Evolutionary conservation across 2,329 filamentous ascomycete species (phyloP).

Genomic region (Lecanoromycetidae sp.): DNA sequence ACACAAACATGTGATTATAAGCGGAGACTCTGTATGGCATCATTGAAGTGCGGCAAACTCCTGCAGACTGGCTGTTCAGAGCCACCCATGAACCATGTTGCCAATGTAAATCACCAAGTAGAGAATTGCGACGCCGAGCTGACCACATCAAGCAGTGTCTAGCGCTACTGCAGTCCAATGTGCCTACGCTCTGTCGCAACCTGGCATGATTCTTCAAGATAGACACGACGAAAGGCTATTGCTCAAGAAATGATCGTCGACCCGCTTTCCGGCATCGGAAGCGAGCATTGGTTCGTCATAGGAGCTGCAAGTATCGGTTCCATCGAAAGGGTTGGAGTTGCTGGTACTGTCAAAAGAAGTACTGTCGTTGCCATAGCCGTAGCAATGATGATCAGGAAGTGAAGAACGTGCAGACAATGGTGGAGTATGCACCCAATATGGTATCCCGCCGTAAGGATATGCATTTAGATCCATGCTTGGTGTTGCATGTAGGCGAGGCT

Average conservation of each 20-base stretch:
- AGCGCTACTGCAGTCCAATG: neutral
- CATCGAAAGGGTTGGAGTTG: neutral
- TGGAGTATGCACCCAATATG: conserved; percentile 7
- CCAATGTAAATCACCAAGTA: neutral
- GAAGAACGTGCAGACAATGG: conserved; percentile 4
- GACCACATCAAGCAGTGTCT: too few species aligned
- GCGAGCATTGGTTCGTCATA: neutral
- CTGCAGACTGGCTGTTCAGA: too few species aligned
- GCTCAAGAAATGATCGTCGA: conserved; percentile 1
- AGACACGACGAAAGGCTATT: neutral
- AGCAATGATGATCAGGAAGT: neutral
- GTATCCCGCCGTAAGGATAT: neutral
- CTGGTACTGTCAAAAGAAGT: neutral
- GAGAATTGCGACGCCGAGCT: too few species aligned
- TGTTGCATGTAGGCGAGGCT: neutral
- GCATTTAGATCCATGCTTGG: neutral
- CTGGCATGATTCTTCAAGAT: neutral
- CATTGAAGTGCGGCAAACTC: too few species aligned
- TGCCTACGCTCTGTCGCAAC: too few species aligned
- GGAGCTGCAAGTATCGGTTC: neutral
- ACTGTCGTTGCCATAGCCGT: conserved; percentile 5
- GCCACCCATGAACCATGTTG: neutral
- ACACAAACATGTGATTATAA: too few species aligned
- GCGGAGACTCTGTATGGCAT: too few species aligned
- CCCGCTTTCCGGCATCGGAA: neutral